Base-by-base conservation (phyloP, 2,329 filamentous ascomycete species). In the Botryotinia narcissicola region DNA sequence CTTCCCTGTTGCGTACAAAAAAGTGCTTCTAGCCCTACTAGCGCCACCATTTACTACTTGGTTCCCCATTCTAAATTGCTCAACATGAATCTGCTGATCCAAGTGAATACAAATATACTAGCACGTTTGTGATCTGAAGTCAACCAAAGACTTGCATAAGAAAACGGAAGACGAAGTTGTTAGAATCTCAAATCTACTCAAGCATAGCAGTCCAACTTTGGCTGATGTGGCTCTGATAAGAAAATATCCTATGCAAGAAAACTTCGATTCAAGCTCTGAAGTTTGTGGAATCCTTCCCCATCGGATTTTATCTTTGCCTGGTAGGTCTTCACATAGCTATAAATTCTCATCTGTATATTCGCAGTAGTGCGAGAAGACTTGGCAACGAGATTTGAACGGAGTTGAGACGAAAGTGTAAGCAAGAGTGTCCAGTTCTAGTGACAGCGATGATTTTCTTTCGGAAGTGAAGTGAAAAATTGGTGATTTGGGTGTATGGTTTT, bases 221-320 rank as follows among this genome's bases (percentile, higher is more conserved):
- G 14, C 12, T 18, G 14, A 18, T 54, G 51, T 3, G 6, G 10
- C 22, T 51, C 29, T 6, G 32, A 32, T 32, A 3, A 29, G n/a
- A 18, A 54, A 29, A 29, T n/a, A 7, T 14, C 14, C 14, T 14
- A 1, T 37, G 22, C 10, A 3, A 14, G 25, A 25, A 37, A n/a
- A 4, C 12, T 51, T 22, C 32, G 29, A 16, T 14, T 32, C 5
- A 37, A 37, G 20, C 4, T 32, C n/a, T 29, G 25, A 29, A 61
- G 10, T 25, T 8, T 16, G 22, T 20, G 12, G 1, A 16, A 8
- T 14, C 5, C 22, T 8, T 14, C 22, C 0, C 2, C 12, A 22
- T 35, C 2, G 57, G 4, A 5, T 35, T 20, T 60, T 10, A 9
- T 6, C 18, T 22, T 22, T 60, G 1, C 5, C 9, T 0, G 9